These are phyloP conservation scores for Sicyos edulis DNA, from an alignment of 306 rosid species.

Conservation along the genomic window DNA sequence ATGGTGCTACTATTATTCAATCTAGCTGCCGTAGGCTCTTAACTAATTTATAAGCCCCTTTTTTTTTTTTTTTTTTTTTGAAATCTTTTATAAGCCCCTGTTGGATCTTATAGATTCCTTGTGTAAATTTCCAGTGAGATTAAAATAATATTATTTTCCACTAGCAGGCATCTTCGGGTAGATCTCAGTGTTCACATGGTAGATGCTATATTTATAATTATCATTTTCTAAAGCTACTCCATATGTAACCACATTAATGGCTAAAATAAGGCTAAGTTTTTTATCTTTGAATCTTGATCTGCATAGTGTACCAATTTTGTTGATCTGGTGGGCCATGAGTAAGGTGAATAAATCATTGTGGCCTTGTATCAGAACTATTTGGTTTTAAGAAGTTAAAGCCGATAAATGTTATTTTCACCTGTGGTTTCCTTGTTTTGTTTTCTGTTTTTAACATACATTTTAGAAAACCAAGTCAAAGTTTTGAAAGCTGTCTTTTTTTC, in stretches of 20 bases:
- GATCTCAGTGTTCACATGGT: conserved; percentile 29
- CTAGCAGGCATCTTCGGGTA: background rate
- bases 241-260: conserved; percentile 9
- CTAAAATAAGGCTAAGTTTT: background rate
- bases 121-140: background rate
- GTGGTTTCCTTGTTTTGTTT: too few relatives aligned
- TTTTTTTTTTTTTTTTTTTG: background rate
- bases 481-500: too few relatives aligned
- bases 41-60: background rate
- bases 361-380: too few relatives aligned
- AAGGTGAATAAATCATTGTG: conserved; percentile 6
- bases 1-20: background rate
- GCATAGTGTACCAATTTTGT: background rate
- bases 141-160: background rate
- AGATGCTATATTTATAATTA: conserved; percentile 13
- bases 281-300: conserved; percentile 8
- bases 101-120: conserved; percentile 12
- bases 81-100: too few relatives aligned
- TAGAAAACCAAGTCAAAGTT: too few relatives aligned
- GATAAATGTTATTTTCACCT: too few relatives aligned
- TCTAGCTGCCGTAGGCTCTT: background rate
- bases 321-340: conserved; percentile 11
- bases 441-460: too few relatives aligned
- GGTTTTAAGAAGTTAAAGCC: too few relatives aligned
- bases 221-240: background rate